A percentile compares a stretch with the other conserved stretches of the same genome.
phyloP scores from a whole-genome alignment of 148 eudicot species.

The Salicornia ramosissima region DNA sequence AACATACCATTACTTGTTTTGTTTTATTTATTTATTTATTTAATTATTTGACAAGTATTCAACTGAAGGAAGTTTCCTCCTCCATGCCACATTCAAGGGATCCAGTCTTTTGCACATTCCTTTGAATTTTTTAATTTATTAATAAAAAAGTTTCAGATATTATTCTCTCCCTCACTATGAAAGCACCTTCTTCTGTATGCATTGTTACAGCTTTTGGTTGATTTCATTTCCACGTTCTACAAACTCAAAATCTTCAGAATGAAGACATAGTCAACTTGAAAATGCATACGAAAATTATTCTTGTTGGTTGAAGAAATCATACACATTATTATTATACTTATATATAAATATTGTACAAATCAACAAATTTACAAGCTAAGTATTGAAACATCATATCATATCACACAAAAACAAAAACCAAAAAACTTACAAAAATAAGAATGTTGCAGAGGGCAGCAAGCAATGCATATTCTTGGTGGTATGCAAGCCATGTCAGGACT shows the following conservation, averaged over 20 bases:
- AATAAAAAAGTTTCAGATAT: slow-evolving; percentile 4
- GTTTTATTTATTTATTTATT: too few relatives aligned
- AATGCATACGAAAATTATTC: too few relatives aligned
- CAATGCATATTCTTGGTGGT: slow-evolving; percentile 87
- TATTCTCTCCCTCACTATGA: slow-evolving; percentile 3
- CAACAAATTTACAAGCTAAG: too few relatives aligned
- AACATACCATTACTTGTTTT: too few relatives aligned
- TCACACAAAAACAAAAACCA: too few relatives aligned
- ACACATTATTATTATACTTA: too few relatives aligned
- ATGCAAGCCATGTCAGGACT: slow-evolving; percentile 72
- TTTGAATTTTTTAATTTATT: too few relatives aligned
- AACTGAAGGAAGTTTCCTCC: slow-evolving; percentile 41
- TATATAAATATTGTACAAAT: too few relatives aligned
- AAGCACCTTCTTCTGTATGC: not conserved
- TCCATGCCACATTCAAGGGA: slow-evolving; percentile 28
- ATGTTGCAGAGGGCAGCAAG: slow-evolving; percentile 82
- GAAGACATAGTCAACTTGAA: slow-evolving; percentile 16
- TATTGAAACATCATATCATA: too few relatives aligned
- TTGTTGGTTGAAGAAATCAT: not conserved
- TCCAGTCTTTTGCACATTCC: slow-evolving; percentile 21
- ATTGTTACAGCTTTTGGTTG: not conserved
- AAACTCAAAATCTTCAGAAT: slow-evolving; percentile 17
- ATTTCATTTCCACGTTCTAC: slow-evolving; percentile 31
- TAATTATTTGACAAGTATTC: too few relatives aligned
- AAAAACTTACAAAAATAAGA: not conserved